Evolutionary conservation across 2,329 filamentous ascomycete genomes (phyloP), one percentile per base, ranked within the genome.

Genomic region (Aspergillus viridinutans): DNA sequence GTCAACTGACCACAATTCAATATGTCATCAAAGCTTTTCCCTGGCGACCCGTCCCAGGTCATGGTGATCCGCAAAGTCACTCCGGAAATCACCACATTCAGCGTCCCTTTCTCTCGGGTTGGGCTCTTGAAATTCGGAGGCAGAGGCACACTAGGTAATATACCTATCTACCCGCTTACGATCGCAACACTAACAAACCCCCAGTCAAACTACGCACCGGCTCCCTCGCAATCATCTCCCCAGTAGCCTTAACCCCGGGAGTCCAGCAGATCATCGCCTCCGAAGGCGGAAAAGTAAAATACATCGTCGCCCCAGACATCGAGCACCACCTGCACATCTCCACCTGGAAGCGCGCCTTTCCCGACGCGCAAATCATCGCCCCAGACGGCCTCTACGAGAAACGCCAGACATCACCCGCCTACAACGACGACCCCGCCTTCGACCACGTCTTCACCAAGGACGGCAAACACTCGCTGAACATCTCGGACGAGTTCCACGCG

Each of bases 271-370:
- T 81, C 56, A 73, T 84, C n/a, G 80, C 85, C 21, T 72, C 77
- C 38, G 77, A 90, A 59, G 85, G 85, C 61, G 86, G 87, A 53
- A 81, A 85, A 49, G 84, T 97, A 50, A 83, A 82, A 63, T 97
- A 97, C 80, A 86, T 97, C 63, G 80, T 92, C 29, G 92, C 93
- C 0, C 85, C 88, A 0, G 93, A 97, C 73, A 82, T 90, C 52
- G 91, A 97, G 78, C 93, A 97, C 76, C 93, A 97, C 81, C 91
- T 97, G 72, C 95, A 93, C 79, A 73, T 97, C 54, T 87, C 89
- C 0, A 81, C 90, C 51, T 97, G 93, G 93, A 85, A 89, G 67
- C 78, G 82, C 50, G 89, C 85, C 32, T 97, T 85, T 72, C 92
- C 92, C 0, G 72, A 81, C 48, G 92, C 92, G 29, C 86, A 87